Conservation (phyloP, 345 rosid species). For the Clarkia xantiana region DNA sequence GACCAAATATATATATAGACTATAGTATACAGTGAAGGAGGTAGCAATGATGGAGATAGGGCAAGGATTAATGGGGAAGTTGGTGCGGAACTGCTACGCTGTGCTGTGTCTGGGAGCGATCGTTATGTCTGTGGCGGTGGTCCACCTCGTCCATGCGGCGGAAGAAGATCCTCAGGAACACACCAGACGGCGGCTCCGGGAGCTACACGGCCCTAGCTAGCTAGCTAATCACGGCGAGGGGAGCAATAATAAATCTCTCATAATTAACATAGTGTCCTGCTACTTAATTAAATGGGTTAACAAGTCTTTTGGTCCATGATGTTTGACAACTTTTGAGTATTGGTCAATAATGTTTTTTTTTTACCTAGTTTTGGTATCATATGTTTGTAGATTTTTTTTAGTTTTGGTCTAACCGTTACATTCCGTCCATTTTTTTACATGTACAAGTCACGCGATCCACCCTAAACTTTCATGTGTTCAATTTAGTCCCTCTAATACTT, state of each 20-base stretch:
- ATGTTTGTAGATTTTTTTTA: too few species aligned
- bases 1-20: too few species aligned
- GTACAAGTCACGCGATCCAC: too few species aligned
- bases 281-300: too few species aligned
- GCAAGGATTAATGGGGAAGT: conserved; percentile 13
- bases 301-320: too few species aligned
- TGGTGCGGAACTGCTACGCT: conserved; percentile 25
- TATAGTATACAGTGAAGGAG: not conserved
- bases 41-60: conserved; percentile 4
- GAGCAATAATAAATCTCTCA: not conserved
- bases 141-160: conserved; percentile 2
- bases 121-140: conserved; percentile 14
- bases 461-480: too few species aligned
- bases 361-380: too few species aligned
- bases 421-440: too few species aligned
- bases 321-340: too few species aligned
- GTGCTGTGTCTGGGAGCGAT: conserved; percentile 17
- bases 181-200: conserved; percentile 15
- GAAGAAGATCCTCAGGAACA: conserved; percentile 5
- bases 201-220: conserved; percentile 15
- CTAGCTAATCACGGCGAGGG: not conserved
- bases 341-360: too few species aligned
- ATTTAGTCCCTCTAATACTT: too few species aligned
- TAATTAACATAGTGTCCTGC: not conserved
- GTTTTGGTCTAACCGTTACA: too few species aligned